phyloP scores from a whole-genome alignment of 371 early-diverging fungal genomes.

The Saksenaea vasiformis region DNA sequence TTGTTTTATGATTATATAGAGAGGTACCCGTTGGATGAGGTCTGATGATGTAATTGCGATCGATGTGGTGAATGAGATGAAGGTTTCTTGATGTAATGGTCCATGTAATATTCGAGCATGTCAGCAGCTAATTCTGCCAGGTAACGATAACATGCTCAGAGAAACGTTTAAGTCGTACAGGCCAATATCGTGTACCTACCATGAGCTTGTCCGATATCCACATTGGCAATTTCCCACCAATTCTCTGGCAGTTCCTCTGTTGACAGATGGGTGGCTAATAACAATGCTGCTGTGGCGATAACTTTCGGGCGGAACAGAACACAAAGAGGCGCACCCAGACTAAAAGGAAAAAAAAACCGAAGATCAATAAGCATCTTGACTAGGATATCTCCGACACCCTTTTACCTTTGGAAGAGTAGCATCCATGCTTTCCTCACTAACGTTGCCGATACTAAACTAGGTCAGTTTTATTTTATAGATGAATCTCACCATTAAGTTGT shows the following conservation, averaged over 20 bases:
- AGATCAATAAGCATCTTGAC: neutral
- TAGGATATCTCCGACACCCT: neutral
- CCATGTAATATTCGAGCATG: slow-evolving; percentile 34
- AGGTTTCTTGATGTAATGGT: slow-evolving; percentile 24
- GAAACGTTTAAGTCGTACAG: neutral
- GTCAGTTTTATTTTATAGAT: neutral
- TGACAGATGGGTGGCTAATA: slow-evolving; percentile 29
- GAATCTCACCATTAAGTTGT: slow-evolving; percentile 31
- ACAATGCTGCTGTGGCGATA: slow-evolving; percentile 43
- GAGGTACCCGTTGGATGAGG: neutral
- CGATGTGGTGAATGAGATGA: slow-evolving; percentile 3
- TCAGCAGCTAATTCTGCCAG: slow-evolving; percentile 35
- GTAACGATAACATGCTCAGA: neutral
- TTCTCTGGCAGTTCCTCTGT: slow-evolving; percentile 19
- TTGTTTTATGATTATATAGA: neutral
- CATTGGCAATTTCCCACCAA: slow-evolving; percentile 30
- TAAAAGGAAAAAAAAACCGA: slow-evolving; percentile 8
- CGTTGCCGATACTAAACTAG: slow-evolving; percentile 42
- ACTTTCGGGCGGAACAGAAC: slow-evolving; percentile 31
- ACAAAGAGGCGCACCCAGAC: slow-evolving; percentile 38
- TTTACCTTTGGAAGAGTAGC: slow-evolving; percentile 61
- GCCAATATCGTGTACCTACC: slow-evolving; percentile 17
- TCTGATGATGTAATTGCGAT: neutral
- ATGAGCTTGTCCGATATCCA: slow-evolving; percentile 30
- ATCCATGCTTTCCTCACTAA: slow-evolving; percentile 66